Base-by-base conservation (phyloP, 108 stramenopile genomes). In the Stephanodiscus triporus region DNA sequence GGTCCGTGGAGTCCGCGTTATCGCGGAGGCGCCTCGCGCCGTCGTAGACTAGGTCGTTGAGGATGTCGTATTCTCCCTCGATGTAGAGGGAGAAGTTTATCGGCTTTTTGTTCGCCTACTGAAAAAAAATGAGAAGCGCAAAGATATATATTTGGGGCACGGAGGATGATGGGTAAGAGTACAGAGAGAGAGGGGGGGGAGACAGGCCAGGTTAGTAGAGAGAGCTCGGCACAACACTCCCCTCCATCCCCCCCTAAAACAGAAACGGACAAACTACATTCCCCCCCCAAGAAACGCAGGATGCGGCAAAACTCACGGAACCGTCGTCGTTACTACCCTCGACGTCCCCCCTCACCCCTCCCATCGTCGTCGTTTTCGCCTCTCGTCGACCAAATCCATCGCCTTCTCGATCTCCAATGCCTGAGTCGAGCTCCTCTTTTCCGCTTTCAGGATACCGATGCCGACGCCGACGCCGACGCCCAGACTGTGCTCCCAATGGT, bases 331-430 rank as follows among this genome's bases (percentile, higher is more conserved):
- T 56, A 13, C 40, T 57, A 60, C 43, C 40, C 16, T 29, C 60
- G 6, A 11, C 42, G n/a, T 38, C 63, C 20, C 22, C n/a, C n/a
- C n/a, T n/a, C 24, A 59, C 19, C 50, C 7, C 9, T 40, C 34
- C 43, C 50, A 9, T 58, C 70, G 27, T 53, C 60, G 10, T 66
- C 65, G 17, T 60, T 64, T 9, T 48, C 43, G 11, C n/a, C 49
- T 14, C 9, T 88, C 89, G 66, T 95, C 94, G 5, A 95, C 82
- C 63, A 95, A 71, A 82, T 95, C 94, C 48, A 87, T 88, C 9
- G 94, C 94, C 75, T 92, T 92, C 50, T 92, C 91, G 62, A 95
- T 92, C 63, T 89, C 91, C 4, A 86, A 76, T 20, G 91, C 91
- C 74, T 95, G 94, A n/a, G 84, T n/a, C n/a, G n/a, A n/a, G n/a